Evolutionary conservation across 2,329 filamentous ascomycete species (phyloP).

Genomic region (Monilinia vaccinii-corymbosi): DNA sequence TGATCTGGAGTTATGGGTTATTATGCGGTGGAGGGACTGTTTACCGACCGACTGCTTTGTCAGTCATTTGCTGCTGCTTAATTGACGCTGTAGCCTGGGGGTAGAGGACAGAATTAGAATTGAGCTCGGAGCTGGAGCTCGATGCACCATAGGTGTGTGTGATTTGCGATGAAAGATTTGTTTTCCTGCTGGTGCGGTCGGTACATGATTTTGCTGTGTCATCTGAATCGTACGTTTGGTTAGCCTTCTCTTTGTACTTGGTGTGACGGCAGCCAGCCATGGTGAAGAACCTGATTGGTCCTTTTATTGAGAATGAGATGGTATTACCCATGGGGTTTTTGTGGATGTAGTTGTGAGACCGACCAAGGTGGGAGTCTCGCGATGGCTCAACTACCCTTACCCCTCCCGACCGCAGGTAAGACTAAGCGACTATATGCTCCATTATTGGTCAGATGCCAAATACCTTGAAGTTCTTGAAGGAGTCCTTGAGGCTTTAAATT

Average conservation of each 20-base stretch:
- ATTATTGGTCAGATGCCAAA: background rate
- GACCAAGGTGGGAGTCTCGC: no score
- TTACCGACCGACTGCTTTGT: no score
- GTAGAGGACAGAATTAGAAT: background rate
- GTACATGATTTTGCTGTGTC: background rate
- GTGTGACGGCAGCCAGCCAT: background rate
- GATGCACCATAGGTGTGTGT: background rate
- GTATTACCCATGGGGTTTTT: no score
- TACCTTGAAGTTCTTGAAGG: background rate
- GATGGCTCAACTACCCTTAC: no score
- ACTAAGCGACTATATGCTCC: background rate
- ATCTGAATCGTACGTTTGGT: background rate
- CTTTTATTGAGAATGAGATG: background rate
- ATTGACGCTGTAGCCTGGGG: no score
- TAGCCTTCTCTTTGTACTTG: background rate
- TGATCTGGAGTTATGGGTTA: no score
- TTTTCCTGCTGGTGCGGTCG: background rate
- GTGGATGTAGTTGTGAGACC: no score
- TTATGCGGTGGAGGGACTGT: no score
- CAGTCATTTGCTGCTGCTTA: background rate
- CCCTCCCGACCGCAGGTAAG: no score
- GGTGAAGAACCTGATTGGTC: background rate
- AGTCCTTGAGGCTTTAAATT: background rate
- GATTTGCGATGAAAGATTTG: no score
- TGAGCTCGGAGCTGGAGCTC: no score